A percentile compares a stretch with the other conserved stretches of the same genome.
Conservation (phyloP, 2,329 filamentous ascomycete species). For the Lasiodiplodia hormozganensis region DNA sequence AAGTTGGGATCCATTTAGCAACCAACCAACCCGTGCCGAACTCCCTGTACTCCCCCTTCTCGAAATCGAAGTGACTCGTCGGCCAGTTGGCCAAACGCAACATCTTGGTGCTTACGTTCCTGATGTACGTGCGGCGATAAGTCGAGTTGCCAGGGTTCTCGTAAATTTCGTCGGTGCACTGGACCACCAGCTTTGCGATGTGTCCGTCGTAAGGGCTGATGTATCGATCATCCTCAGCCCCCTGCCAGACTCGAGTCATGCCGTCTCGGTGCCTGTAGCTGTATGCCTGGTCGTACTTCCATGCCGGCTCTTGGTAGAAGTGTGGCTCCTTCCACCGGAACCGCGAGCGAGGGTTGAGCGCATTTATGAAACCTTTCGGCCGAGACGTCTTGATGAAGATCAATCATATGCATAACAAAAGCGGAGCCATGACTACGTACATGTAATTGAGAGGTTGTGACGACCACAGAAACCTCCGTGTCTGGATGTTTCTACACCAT, state of each 20-base stretch:
- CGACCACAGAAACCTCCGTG: neutral
- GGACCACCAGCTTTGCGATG: conserved; percentile 41
- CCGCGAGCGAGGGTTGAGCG: conserved; percentile 3
- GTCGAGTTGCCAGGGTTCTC: conserved; percentile 38
- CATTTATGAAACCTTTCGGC: conserved; percentile 38
- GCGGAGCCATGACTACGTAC: neutral
- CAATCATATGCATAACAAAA: neutral
- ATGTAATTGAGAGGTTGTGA: neutral
- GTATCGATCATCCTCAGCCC: conserved; percentile 39
- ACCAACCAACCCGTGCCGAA: conserved; percentile 34
- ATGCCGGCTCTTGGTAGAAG: conserved; percentile 26
- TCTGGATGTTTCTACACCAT: neutral
- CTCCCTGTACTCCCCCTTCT: conserved; percentile 16
- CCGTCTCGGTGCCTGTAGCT: conserved; percentile 10
- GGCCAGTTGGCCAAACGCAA: conserved; percentile 43
- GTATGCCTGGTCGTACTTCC: conserved; percentile 1
- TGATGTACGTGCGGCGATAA: conserved; percentile 41
- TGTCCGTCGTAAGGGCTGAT: conserved; percentile 41
- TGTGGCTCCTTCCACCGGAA: conserved; percentile 20
- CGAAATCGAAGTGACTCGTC: conserved; percentile 39
- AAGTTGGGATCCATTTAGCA: conserved; percentile 41
- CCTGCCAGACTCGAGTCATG: conserved; percentile 16
- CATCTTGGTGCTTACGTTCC: conserved; percentile 39
- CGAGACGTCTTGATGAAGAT: neutral
- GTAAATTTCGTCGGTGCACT: conserved; percentile 42